These are phyloP conservation scores for Cercospora zeae-maydis DNA, from an alignment of 2,329 filamentous ascomycete species.

Conservation along the genomic window DNA sequence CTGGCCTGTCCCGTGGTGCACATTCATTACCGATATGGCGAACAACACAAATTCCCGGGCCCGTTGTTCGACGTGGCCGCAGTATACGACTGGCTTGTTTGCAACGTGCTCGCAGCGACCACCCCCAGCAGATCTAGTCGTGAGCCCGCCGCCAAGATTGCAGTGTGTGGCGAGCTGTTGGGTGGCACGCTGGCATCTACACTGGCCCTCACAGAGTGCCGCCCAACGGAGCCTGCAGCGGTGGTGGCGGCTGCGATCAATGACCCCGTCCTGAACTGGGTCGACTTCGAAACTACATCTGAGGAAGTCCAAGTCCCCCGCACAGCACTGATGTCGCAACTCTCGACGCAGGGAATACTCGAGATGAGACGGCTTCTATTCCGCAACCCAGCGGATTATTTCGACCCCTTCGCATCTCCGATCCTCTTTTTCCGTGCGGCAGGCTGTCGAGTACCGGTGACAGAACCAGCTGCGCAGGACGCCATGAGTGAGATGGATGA, in stretches of 20 bases:
- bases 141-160: constrained; percentile 36
- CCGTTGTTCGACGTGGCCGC: constrained; percentile 48
- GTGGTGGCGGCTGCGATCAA: constrained; percentile 47
- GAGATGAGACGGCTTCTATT: constrained; percentile 42
- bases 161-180: constrained; percentile 48
- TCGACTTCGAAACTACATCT: constrained; percentile 23
- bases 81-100: constrained; percentile 42
- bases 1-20: constrained; percentile 43
- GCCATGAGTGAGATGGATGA: constrained; percentile 36
- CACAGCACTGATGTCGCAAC: constrained; percentile 9
- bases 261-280: constrained; percentile 50
- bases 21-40: constrained; percentile 45
- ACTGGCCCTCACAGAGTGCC: constrained; percentile 51
- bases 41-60: constrained; percentile 41
- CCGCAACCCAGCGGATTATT: constrained; percentile 42
- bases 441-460: constrained; percentile 28
- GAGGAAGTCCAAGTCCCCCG: not conserved
- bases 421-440: constrained; percentile 51
- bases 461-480: not conserved
- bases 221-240: constrained; percentile 36
- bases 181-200: constrained; percentile 49
- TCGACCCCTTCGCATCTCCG: constrained; percentile 51
- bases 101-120: constrained; percentile 31
- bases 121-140: constrained; percentile 31
- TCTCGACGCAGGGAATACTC: constrained; percentile 25